Percentiles rank a stretch among this genome's conserved stretches.
These are phyloP conservation scores for Penicillium sp. DNA, from an alignment of 2,329 filamentous ascomycete species.

Conservation along the genomic window DNA sequence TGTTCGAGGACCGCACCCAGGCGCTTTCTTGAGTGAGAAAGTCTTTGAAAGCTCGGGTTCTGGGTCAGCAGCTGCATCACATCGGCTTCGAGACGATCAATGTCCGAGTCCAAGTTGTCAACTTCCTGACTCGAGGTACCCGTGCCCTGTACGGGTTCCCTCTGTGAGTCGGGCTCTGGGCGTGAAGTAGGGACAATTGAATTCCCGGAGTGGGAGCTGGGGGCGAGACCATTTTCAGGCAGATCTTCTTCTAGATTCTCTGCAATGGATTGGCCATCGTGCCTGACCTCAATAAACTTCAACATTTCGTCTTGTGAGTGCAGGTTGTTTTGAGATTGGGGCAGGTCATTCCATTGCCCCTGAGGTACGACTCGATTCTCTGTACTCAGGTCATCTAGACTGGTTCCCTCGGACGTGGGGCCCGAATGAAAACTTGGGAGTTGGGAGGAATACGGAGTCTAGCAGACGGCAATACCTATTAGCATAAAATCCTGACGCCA, in stretches of 20 bases:
- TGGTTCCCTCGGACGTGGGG: neutral
- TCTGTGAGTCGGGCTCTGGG: neutral
- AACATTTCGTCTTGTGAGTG: no score
- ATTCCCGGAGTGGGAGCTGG: no score
- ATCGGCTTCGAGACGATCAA: no score
- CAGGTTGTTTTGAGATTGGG: no score
- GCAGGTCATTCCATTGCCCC: no score
- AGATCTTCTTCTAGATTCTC: no score
- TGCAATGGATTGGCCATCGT: no score
- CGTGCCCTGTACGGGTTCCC: neutral
- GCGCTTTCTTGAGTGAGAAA: neutral
- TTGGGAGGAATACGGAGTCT: neutral
- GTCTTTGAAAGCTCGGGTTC: neutral
- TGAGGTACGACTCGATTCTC: neutral
- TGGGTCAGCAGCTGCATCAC: neutral
- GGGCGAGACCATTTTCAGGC: no score
- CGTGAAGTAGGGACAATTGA: no score
- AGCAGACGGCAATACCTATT: neutral
- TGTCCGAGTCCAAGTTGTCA: neutral
- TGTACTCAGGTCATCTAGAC: neutral
- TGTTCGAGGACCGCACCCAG: no score
- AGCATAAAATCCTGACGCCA: neutral
- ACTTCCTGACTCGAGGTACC: neutral
- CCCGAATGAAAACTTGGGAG: neutral
- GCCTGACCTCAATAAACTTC: no score